Conservation (phyloP, 139 green algal species). For the Ettlia oleoabundans region DNA sequence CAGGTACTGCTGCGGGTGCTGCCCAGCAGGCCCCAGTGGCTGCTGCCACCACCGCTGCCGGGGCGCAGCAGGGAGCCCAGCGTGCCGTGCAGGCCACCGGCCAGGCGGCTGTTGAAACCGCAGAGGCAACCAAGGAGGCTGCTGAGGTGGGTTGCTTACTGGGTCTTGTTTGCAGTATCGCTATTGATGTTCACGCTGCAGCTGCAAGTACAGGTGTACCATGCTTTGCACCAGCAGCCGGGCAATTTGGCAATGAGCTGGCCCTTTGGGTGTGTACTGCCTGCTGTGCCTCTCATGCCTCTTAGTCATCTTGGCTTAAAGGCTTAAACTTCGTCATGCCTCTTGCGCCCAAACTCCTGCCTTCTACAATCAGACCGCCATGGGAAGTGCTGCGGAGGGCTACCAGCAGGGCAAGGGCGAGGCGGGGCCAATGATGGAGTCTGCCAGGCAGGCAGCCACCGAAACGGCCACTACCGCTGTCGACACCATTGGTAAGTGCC, state of each 20-base stretch:
- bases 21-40: background rate
- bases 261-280: too few relatives aligned
- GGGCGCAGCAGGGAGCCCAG: background rate
- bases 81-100: background rate
- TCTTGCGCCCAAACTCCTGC: too few relatives aligned
- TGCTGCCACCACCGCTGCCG: background rate
- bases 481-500: background rate
- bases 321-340: too few relatives aligned
- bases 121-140: background rate
- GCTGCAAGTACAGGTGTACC: too few relatives aligned
- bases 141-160: background rate
- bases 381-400: background rate
- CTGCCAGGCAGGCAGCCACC: background rate
- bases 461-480: background rate
- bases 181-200: background rate
- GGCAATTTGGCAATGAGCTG: too few relatives aligned
- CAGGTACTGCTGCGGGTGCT: background rate
- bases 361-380: background rate
- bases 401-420: conserved; percentile 17
- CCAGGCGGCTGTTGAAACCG: background rate
- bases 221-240: too few relatives aligned
- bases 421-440: conserved; percentile 1
- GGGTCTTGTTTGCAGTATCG: background rate
- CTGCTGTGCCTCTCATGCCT: background rate
- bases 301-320: background rate